phyloP scores from a whole-genome alignment of 257 asterid genomes.

The Solanum tarapatanum region DNA sequence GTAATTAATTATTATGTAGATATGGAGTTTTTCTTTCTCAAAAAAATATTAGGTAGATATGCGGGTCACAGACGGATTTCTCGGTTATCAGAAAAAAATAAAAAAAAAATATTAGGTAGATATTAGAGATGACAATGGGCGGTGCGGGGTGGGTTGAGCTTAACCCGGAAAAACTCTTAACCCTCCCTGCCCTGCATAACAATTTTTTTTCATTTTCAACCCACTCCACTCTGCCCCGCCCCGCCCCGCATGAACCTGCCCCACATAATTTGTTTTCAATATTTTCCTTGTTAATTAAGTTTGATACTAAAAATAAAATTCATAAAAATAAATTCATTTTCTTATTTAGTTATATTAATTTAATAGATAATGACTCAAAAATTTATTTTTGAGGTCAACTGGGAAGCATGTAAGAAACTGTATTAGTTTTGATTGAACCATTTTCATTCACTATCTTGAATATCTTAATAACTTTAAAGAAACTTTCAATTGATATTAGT shows the following conservation, averaged over 20 bases:
- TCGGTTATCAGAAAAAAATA: too few relatives aligned
- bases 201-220: background rate
- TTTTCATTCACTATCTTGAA: background rate
- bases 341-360: too few relatives aligned
- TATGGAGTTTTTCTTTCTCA: background rate
- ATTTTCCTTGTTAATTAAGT: background rate
- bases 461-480: background rate
- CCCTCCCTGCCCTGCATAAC: background rate
- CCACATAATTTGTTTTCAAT: background rate
- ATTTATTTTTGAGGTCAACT: background rate
- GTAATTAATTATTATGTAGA: background rate
- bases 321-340: too few relatives aligned
- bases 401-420: background rate
- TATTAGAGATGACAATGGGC: background rate
- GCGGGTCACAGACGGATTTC: too few relatives aligned
- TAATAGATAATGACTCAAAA: background rate
- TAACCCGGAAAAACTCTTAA: background rate
- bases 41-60: background rate
- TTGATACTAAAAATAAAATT: background rate
- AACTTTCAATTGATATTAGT: background rate
- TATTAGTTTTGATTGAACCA: background rate
- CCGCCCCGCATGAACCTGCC: background rate
- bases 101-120: background rate
- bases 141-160: background rate
- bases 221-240: background rate